Base-by-base conservation (phyloP, 2,329 filamentous ascomycete genomes). In the Coniochaeta sp. region DNA sequence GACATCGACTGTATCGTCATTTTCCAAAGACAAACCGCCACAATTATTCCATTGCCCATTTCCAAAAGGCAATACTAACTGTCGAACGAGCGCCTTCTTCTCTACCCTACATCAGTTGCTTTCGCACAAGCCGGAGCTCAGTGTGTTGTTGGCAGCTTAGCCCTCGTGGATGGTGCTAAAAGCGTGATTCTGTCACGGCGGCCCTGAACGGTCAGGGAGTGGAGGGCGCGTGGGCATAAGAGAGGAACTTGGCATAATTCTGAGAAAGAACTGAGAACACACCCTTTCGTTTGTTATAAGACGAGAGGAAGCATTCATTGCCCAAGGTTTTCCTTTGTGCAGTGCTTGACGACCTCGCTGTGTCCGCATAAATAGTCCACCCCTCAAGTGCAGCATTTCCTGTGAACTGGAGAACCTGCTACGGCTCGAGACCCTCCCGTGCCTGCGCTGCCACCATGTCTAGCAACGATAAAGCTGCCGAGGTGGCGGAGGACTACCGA, bases 401-500 rank as follows among this genome's bases (percentile, higher is more conserved):
- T 56, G 31, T 34, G 31, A 36, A 17, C 31, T n/a, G 54, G 54
- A 56, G 17, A 54, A 34, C 6, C 11, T 24, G 28, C 19, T 38
- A 16, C 28, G 16, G n/a, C 31, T 26, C 22, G 22, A 52, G 47
- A 52, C 47, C 11, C 7, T 52, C 17, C 24, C 22, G 47, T 31
- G 3, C 31, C 47, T 52, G 19, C 47, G 7, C 47, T 31, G 47
- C 26, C 56, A 58, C 33, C 56, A 58, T 58, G 56, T 58, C 56
- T 58, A 28, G 24, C 56, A 44, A 34, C 66, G 75, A 77, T 67
- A 76, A 76, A 67, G 77, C 89, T 65, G 91, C 90, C 73, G 92
- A 96, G 77, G 91, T 99, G 68, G 93, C 93, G 64, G 89, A 93
- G 75, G 95, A 98, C 77, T 99, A 96, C 78, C 90, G 89, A 73